Evolutionary conservation across 176 grass and related monocot species (phyloP).

Genomic region (Carex kokanica): DNA sequence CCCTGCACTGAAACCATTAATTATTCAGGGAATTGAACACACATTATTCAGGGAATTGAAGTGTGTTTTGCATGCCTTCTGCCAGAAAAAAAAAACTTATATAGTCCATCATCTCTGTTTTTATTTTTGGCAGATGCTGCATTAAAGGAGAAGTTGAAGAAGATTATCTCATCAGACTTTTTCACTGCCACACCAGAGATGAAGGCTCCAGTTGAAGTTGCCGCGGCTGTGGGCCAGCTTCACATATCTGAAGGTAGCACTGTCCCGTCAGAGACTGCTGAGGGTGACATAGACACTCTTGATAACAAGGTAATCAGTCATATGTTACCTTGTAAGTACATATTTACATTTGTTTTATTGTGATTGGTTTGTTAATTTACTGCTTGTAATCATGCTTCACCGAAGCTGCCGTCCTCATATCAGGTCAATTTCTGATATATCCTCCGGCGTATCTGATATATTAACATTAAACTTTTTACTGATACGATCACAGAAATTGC

Average conservation of each 20-base stretch:
- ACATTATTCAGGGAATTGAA: neutral
- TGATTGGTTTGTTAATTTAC: neutral
- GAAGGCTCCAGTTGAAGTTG: conserved; percentile 46
- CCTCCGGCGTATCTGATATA: neutral
- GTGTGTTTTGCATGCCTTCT: neutral
- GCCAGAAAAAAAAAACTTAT: neutral
- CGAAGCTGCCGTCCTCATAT: neutral
- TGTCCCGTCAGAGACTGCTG: neutral
- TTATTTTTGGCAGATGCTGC: conserved; percentile 58
- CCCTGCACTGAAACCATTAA: neutral
- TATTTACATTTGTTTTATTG: neutral
- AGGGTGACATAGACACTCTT: conserved; percentile 4
- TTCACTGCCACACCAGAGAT: conserved; percentile 67
- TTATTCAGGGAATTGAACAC: neutral
- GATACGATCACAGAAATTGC: neutral
- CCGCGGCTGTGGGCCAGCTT: conserved; percentile 57
- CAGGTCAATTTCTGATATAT: neutral
- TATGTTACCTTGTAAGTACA: neutral
- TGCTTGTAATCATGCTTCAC: neutral
- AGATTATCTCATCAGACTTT: conserved; percentile 80
- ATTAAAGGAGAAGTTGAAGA: conserved; percentile 76
- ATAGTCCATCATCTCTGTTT: conserved; percentile 10
- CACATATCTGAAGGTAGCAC: conserved; percentile 30
- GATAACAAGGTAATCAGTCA: conserved; percentile 21
- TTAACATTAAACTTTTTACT: neutral